Evolutionary conservation across 1,284 basidiomycete species (phyloP).

Genomic region (Cryptococcus jaspeensis): DNA sequence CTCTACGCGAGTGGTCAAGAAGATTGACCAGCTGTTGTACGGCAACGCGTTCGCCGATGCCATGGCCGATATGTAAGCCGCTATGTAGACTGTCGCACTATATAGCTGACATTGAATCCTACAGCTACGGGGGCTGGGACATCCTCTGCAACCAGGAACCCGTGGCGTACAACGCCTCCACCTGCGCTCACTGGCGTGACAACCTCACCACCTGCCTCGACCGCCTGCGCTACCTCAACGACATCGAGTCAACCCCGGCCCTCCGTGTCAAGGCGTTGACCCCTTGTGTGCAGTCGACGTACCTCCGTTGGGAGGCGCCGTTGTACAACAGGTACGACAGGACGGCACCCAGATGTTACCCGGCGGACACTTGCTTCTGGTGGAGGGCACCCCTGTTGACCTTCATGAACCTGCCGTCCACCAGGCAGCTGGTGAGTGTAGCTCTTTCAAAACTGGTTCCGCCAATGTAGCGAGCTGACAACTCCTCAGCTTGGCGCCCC

Average conservation of each 20-base stretch:
- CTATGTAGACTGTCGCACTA: background rate
- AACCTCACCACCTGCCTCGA: slow-evolving; percentile 7
- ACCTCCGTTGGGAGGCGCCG: slow-evolving; percentile 2
- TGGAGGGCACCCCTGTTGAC: slow-evolving; percentile 3
- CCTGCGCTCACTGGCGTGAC: slow-evolving; percentile 1
- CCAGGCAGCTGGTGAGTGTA: slow-evolving; percentile 5
- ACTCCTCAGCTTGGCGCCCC: slow-evolving; percentile 8
- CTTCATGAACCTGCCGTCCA: slow-evolving; percentile 9
- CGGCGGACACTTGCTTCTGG: slow-evolving; percentile 9
- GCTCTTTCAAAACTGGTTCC: background rate
- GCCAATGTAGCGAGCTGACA: background rate
- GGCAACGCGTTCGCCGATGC: slow-evolving; percentile 18
- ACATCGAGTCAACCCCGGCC: slow-evolving; percentile 2
- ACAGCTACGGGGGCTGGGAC: slow-evolving; percentile 7
- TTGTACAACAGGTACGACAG: slow-evolving; percentile 4
- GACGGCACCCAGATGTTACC: slow-evolving; percentile 2
- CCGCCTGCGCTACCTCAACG: slow-evolving; percentile 1
- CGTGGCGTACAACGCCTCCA: background rate
- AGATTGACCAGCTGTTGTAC: slow-evolving; percentile 16
- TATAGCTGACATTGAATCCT: background rate
- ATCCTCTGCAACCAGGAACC: slow-evolving; percentile 7
- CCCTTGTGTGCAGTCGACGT: background rate
- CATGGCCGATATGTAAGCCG: slow-evolving; percentile 8
- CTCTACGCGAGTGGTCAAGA: slow-evolving; percentile 8
- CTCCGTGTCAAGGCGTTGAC: slow-evolving; percentile 1